Conservation (phyloP, 805 yeast genomes). For the Wickerhamomyces xylosicus region DNA sequence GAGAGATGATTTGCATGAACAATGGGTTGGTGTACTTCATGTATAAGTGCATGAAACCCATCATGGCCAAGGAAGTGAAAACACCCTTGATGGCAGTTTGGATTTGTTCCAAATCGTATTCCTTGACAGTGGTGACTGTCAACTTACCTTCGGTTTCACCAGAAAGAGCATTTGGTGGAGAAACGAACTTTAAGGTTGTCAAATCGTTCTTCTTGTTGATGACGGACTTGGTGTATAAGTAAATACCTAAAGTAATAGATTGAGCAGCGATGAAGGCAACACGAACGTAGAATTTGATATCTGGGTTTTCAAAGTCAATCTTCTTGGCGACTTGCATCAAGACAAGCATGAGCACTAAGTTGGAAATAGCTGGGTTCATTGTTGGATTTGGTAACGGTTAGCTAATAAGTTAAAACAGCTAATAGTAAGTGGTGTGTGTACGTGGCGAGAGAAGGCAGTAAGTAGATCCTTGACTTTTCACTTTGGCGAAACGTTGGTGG, state of each 20-base stretch:
- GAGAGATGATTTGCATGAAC: constrained; percentile 87
- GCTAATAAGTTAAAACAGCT: too few species aligned
- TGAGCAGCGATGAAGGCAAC: constrained; percentile 60
- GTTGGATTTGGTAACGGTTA: constrained; percentile 1
- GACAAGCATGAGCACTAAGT: constrained; percentile 83
- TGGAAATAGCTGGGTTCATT: constrained; percentile 85
- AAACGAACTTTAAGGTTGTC: constrained; percentile 84
- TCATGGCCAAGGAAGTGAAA: constrained; percentile 87
- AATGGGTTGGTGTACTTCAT: constrained; percentile 96
- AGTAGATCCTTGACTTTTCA: too few species aligned
- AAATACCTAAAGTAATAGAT: constrained; percentile 50
- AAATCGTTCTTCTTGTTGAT: constrained; percentile 76
- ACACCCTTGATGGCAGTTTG: constrained; percentile 71
- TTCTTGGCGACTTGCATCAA: constrained; percentile 93
- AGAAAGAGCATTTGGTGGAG: constrained; percentile 70
- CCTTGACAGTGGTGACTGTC: constrained; percentile 86
- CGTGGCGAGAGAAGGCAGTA: too few species aligned
- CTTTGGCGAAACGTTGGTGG: too few species aligned
- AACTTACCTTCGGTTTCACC: constrained; percentile 67
- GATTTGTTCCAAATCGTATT: constrained; percentile 86
- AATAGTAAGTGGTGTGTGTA: too few species aligned
- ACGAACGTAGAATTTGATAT: constrained; percentile 64
- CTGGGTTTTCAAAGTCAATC: constrained; percentile 81
- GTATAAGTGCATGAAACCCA: constrained; percentile 96
- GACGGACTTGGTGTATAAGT: constrained; percentile 48